These are phyloP conservation scores for Saccharomycopsis fibuligera DNA, from an alignment of 805 yeast species.

Conservation along the genomic window DNA sequence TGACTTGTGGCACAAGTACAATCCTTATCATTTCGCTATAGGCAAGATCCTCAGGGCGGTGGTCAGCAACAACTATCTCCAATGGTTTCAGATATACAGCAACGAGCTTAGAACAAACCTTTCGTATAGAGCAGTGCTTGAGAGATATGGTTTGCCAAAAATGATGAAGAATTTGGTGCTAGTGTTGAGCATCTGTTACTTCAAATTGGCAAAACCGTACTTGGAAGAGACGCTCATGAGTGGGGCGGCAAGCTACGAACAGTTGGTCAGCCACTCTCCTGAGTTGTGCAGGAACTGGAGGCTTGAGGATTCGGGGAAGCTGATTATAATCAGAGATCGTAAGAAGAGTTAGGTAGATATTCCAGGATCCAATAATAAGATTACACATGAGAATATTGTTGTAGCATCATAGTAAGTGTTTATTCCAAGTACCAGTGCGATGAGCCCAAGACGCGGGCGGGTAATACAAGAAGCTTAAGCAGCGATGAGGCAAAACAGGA, in stretches of 20 bases:
- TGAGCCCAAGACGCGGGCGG: no score
- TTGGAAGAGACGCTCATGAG: constrained; percentile 12
- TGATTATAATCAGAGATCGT: background rate
- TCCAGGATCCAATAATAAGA: no score
- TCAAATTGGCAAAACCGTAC: constrained; percentile 3
- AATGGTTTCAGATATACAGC: constrained; percentile 13
- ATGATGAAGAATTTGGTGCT: constrained; percentile 1
- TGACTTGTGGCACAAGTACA: constrained; percentile 2
- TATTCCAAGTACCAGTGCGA: no score
- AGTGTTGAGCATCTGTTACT: constrained; percentile 7
- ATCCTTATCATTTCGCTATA: constrained; percentile 5
- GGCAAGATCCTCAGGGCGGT: constrained; percentile 6
- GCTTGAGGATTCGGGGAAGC: background rate
- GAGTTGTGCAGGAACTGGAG: constrained; percentile 4
- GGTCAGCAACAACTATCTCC: constrained; percentile 7
- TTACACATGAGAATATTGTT: no score
- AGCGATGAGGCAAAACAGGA: background rate
- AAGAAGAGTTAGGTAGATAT: no score
- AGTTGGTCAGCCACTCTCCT: background rate
- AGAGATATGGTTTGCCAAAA: constrained; percentile 4
- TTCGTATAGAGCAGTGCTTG: constrained; percentile 2
- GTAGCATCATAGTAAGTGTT: no score
- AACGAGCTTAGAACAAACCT: constrained; percentile 9
- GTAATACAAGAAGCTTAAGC: no score
- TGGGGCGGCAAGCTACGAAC: constrained; percentile 1